Evolutionary conservation across 2,329 filamentous ascomycete genomes (phyloP), one percentile per base, ranked within the genome.

Genomic region (Penicillium glabrum): DNA sequence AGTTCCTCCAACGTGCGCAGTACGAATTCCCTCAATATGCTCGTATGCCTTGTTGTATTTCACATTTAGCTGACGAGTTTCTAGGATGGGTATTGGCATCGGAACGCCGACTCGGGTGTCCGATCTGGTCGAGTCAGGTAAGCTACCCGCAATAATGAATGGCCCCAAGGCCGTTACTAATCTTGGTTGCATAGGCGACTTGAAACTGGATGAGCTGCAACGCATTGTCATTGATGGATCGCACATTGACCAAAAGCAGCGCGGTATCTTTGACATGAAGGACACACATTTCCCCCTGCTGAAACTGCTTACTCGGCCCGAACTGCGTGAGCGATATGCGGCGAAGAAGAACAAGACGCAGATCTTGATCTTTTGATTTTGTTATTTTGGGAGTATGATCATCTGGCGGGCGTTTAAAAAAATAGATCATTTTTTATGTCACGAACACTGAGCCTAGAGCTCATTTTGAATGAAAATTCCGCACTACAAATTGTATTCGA

Each of bases 231-330:
- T 98, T 31, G 95, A 99, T 75, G 91, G 90, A 14, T 96, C 92
- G 8, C 89, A 96, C 70, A 90, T 97, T 63, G 93, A 99, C 75
- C 86, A 90, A 75, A 99, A 99, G 82, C 96, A 96, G 80, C 83
- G 93, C 46, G 91, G 92, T 0, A 86, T 99, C 61, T 86, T 96
- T 73, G 95, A 98, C 70, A 97, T 98, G 91, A 91, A 90, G 74
- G 95, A 99, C 59, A 91, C 91, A 0, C 88, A 93, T 78, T 82
- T 92, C 68, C 90, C 91, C 7, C 82, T 98, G 47, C 84, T 91
- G 46, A 83, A 86, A 59, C 86, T 96, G 70, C 78, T 99, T 50
- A 83, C 87, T 33, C 82, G 86, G 54, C 78, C 84, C 16, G 87
- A 90, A 67, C 83, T 97, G 64, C 88, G 86, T 72, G 85, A 86